Percentiles rank a stretch among this genome's conserved stretches.
Evolutionary conservation across 352 stramenopile genomes (phyloP).

Genomic region (Plasmopara halstedii): DNA sequence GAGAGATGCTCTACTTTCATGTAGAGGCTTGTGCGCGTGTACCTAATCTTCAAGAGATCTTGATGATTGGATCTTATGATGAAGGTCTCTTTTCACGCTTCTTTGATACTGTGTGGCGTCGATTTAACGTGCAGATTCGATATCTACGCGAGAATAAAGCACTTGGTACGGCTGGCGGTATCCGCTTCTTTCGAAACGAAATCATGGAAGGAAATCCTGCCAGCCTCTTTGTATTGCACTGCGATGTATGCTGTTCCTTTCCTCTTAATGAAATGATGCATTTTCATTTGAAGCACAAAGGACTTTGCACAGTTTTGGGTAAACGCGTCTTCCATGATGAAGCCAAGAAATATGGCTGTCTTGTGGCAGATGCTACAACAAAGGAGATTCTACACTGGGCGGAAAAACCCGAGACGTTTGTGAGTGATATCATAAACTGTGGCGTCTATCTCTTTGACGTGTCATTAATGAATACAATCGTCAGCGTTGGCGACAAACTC

Average conservation of each 20-base stretch:
- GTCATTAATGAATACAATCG: slow-evolving; percentile 68
- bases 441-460: slow-evolving; percentile 85
- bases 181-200: slow-evolving; percentile 80
- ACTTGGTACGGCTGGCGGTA: slow-evolving; percentile 71
- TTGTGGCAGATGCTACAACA: slow-evolving; percentile 62
- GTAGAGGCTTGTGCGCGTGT: slow-evolving; percentile 79
- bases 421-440: slow-evolving; percentile 89
- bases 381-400: slow-evolving; percentile 87
- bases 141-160: slow-evolving; percentile 78
- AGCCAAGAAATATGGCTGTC: slow-evolving; percentile 83
- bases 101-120: slow-evolving; percentile 73
- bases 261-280: slow-evolving; percentile 87
- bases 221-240: slow-evolving; percentile 80
- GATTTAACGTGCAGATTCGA: slow-evolving; percentile 82
- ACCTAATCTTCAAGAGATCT: slow-evolving; percentile 77
- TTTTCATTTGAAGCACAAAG: slow-evolving; percentile 68
- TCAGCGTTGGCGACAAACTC: slow-evolving; percentile 72
- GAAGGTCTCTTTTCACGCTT: slow-evolving; percentile 84
- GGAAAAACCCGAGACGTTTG: slow-evolving; percentile 85
- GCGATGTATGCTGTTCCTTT: slow-evolving; percentile 85
- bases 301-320: slow-evolving; percentile 68
- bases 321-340: slow-evolving; percentile 87
- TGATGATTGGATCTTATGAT: slow-evolving; percentile 87
- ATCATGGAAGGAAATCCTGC: slow-evolving; percentile 69
- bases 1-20: slow-evolving; percentile 87